Evolutionary conservation across 495 filamentous ascomycete genomes (phyloP).

Genomic region (Penicillium angulare): DNA sequence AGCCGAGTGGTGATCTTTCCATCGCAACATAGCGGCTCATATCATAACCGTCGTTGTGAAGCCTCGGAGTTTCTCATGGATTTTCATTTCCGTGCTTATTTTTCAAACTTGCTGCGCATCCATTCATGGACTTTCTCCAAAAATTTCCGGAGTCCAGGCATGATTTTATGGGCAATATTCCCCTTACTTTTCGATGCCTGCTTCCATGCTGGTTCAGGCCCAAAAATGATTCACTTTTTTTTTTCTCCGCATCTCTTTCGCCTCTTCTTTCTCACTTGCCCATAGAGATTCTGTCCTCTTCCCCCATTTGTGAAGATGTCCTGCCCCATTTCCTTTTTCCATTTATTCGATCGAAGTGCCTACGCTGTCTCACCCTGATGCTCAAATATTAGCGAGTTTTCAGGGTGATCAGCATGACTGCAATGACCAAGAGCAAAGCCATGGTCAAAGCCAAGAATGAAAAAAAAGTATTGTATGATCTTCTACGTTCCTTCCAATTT

Average conservation of each 20-base stretch:
- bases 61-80: slow-evolving; percentile 16
- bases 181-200: slow-evolving; percentile 31
- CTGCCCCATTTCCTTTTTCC: slow-evolving; percentile 5
- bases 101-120: not conserved
- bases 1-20: slow-evolving; percentile 15
- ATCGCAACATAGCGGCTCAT: slow-evolving; percentile 16
- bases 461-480: slow-evolving; percentile 23
- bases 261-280: slow-evolving; percentile 17
- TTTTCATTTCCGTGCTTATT: not conserved
- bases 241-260: no score
- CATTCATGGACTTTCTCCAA: slow-evolving; percentile 28
- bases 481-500: not conserved
- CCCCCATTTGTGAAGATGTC: slow-evolving; percentile 8
- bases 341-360: slow-evolving; percentile 10
- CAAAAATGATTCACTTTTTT: slow-evolving; percentile 27
- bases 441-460: slow-evolving; percentile 13
- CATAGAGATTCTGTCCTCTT: slow-evolving; percentile 38
- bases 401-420: slow-evolving; percentile 12
- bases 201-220: slow-evolving; percentile 33
- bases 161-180: slow-evolving; percentile 40
- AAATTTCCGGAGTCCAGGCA: slow-evolving; percentile 44
- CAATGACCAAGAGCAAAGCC: slow-evolving; percentile 15
- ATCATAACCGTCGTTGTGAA: slow-evolving; percentile 13
- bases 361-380: slow-evolving; percentile 1
- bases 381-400: slow-evolving; percentile 20